Conservation (phyloP, 306 rosid genomes). For the Cucurbita maxima region DNA sequence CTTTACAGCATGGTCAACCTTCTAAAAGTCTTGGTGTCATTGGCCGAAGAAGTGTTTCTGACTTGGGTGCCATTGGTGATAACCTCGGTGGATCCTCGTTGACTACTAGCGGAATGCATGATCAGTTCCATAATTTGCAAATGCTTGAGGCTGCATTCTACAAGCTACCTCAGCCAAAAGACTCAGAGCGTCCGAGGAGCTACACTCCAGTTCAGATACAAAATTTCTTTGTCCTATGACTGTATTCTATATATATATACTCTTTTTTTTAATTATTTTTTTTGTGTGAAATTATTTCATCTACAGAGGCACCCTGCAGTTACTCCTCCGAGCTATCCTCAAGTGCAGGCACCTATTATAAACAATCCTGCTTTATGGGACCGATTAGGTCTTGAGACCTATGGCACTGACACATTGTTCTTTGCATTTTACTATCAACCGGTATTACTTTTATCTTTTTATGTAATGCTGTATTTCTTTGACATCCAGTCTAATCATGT, state of each 20-base stretch:
- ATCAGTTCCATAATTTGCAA: conserved; percentile 56
- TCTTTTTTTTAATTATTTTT: not conserved
- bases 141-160: conserved; percentile 79
- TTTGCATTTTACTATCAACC: conserved; percentile 92
- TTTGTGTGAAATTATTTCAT: conserved; percentile 9
- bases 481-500: conserved; percentile 9
- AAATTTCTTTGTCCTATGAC: conserved; percentile 1
- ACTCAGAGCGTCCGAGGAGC: conserved; percentile 81
- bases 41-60: conserved; percentile 89
- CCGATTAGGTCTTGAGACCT: conserved; percentile 50
- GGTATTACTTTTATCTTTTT: conserved; percentile 24
- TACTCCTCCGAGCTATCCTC: conserved; percentile 83
- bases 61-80: conserved; percentile 85
- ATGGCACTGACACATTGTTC: conserved; percentile 72
- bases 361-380: conserved; percentile 97
- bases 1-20: conserved; percentile 64
- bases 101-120: conserved; percentile 55
- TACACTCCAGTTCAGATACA: conserved; percentile 59
- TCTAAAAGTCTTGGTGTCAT: conserved; percentile 77
- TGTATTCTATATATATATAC: not conserved
- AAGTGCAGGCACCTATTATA: conserved; percentile 84
- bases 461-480: not conserved
- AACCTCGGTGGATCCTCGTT: conserved; percentile 40
- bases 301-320: conserved; percentile 61
- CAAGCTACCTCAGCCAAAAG: conserved; percentile 79